Evolutionary conservation across 2,329 filamentous ascomycete genomes (phyloP), one percentile per base, ranked within the genome.

Genomic region (Ampelomyces quisqualis): DNA sequence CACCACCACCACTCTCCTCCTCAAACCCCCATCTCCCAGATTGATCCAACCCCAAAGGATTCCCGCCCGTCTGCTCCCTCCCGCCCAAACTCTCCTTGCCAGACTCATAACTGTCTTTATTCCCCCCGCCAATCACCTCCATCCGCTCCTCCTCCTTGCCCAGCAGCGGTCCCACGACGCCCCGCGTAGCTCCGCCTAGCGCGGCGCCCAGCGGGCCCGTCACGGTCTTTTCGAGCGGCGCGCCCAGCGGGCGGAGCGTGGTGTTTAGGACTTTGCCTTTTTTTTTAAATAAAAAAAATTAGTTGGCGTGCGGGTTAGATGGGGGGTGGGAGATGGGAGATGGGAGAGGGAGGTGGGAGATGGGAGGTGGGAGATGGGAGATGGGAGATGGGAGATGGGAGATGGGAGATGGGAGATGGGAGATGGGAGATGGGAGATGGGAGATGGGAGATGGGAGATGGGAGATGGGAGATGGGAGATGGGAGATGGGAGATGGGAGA

Each of bases 21-120:
- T 54, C 46, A 43, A 70, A 70, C 30, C 65, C 64, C 58, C 60
- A 67, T 40, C 60, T 27, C 14, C 65, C 67, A 7, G 57, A 67
- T 49, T 68, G 53, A 54, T 69, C 64, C 61, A 71, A 35, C 0
- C 68, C 68, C 51, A 71, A 28, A 11, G 68, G 68, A 52, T 71
- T 71, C 11, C 64, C 31, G 14, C 64, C 67, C 31, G 64, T 67
- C 62, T 69, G 67, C 44, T 69, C 58, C 54, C 66, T 68, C 0
- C 67, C 67, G 1, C 56, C 68, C 52, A 71, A 60, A 30, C 54
- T 65, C 43, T 70, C 66, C 13, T 61, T 61, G 40, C 57, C 62
- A 14, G 5, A 13, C 19, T 51, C 53, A 42, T 69, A 70, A 29
- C 55, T 62, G 48, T 71, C 68, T 39, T 64, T 66, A 50, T 71